phyloP scores from a whole-genome alignment of 2,329 filamentous ascomycete genomes.

The Rhynchosporium agropyri region DNA sequence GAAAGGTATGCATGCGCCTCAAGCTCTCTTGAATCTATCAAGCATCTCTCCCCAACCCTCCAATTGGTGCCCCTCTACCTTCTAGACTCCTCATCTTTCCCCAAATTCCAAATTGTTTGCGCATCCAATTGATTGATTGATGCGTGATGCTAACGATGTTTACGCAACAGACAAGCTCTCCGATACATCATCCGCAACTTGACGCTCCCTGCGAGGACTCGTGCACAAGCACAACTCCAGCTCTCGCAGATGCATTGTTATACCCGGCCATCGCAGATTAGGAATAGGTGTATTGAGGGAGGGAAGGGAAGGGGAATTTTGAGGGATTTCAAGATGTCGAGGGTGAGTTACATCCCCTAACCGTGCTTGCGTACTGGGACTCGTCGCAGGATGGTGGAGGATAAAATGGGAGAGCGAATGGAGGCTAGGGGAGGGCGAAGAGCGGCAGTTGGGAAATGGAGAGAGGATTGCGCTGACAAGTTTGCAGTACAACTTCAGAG shows the following conservation, averaged over 20 bases:
- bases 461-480: too few relatives aligned
- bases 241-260: constrained; percentile 95
- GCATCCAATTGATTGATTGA: background rate
- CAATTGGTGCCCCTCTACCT: background rate
- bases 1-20: constrained; percentile 60
- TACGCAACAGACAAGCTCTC: constrained; percentile 73
- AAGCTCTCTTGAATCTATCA: too few relatives aligned
- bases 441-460: too few relatives aligned
- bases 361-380: background rate
- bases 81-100: background rate
- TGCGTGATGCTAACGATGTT: constrained; percentile 13
- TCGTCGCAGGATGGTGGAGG: too few relatives aligned
- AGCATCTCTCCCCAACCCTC: background rate
- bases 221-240: constrained; percentile 91
- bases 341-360: constrained; percentile 60
- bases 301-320: constrained; percentile 91
- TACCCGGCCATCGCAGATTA: constrained; percentile 89
- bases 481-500: constrained; percentile 83
- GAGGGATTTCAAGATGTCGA: constrained; percentile 86
- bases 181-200: constrained; percentile 95
- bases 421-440: too few relatives aligned
- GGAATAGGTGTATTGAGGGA: constrained; percentile 88
- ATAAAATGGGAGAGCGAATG: too few relatives aligned
- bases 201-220: constrained; percentile 75
- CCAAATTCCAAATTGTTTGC: background rate